These are phyloP conservation scores for Haplosporangium gracile DNA, from an alignment of 192 early-diverging fungal species.

Conservation along the genomic window DNA sequence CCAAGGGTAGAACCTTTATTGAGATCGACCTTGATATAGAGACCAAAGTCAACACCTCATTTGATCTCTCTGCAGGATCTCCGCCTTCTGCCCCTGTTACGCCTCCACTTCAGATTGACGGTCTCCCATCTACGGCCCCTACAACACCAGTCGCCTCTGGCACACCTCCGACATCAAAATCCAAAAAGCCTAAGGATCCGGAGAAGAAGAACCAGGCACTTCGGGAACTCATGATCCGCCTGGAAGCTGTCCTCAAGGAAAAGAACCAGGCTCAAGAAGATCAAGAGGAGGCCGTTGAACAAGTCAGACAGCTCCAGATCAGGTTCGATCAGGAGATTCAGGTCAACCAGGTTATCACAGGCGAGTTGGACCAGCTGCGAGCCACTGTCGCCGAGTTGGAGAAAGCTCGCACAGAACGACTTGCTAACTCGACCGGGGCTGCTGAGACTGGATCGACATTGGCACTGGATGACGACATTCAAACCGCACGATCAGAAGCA, in stretches of 20 bases:
- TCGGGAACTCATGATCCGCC: conserved; percentile 30
- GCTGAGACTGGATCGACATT: neutral
- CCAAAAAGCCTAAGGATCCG: conserved; percentile 11
- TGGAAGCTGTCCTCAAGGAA: conserved; percentile 34
- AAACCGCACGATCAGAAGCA: neutral
- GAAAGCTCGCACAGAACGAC: neutral
- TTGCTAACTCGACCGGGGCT: neutral
- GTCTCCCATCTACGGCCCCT: neutral
- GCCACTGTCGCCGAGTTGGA: conserved; percentile 22
- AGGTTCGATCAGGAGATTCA: conserved; percentile 17
- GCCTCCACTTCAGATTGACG: neutral
- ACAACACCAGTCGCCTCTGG: neutral
- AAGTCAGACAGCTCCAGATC: neutral
- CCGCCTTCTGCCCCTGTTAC: neutral
- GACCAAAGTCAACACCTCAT: conserved; percentile 18
- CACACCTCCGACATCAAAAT: neutral
- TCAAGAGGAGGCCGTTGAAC: conserved; percentile 30
- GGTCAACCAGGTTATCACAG: conserved; percentile 17
- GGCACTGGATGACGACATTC: neutral
- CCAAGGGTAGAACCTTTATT: neutral
- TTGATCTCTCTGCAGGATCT: neutral
- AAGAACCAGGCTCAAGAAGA: conserved; percentile 43
- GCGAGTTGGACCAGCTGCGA: conserved; percentile 23
- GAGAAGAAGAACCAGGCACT: conserved; percentile 38
- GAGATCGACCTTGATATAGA: neutral